Evolutionary conservation across 371 early-diverging fungal species (phyloP), one percentile per base, ranked within the genome.

Genomic region (Apophysomyces variabilis): DNA sequence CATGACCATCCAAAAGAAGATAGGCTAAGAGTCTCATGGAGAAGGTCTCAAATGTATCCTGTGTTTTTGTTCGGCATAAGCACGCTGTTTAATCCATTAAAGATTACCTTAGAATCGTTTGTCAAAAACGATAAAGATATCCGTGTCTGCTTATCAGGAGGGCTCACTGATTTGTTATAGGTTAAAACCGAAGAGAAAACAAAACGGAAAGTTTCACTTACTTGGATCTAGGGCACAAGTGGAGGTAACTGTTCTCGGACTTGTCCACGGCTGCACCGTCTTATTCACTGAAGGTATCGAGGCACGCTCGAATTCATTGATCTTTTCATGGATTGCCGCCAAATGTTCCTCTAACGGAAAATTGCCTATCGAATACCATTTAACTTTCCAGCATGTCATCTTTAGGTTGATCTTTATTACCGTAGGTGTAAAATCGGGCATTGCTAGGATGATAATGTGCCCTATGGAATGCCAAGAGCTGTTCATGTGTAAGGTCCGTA

Each of bases 381-480:
- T 4, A 18, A 18, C 9, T n/a, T n/a, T 7, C 16, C 18, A n/a
- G 50, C 54, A 21, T 18, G 9, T 26, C 54, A 50, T 21, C 7
- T 1, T 7, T 8, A 12, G n/a, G 7, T 50, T 26, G 9, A 3
- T 50, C 7, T 16, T 41, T 41, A 5, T 54, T 74, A 74, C 97
- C 98, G 74, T 96, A 98, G 5, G 96, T 92, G 69, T 88, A 95
- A 68, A 96, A 90, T 21, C 88, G 88, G 7, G 95, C 91, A 72
- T 97, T 96, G 72, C 89, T 90, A 12, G 98, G 97, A 64, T 94
- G 96, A 69, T 98, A 98, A 66, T 94, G 87, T 2, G 78, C 79
- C 37, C 80, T 81, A 67, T 96, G 96, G 79, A 97, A 98, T 18
- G 86, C 83, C 12, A 90, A 79, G 14, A 98, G 81, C 65, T 92